These are phyloP conservation scores for Calophaca sinica DNA, from an alignment of 306 rosid genomes.

Conservation along the genomic window DNA sequence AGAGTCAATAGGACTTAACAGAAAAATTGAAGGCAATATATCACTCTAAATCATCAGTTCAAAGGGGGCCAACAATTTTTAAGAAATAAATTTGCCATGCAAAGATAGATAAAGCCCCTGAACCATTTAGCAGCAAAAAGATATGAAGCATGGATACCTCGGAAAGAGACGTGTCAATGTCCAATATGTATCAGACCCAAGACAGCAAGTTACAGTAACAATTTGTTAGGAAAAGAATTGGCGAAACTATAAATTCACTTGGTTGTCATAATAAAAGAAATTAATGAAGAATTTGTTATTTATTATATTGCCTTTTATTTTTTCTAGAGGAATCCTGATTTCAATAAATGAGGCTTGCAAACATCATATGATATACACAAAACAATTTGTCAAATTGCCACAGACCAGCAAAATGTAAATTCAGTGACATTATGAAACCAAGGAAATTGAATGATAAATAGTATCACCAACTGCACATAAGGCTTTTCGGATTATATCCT, in stretches of 20 bases:
- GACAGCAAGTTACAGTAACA: neutral
- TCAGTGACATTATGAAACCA: constrained; percentile 23
- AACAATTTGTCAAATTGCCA: neutral
- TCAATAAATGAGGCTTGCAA: constrained; percentile 17
- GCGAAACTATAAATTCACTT: constrained; percentile 6
- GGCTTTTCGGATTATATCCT: constrained; percentile 18
- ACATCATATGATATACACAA: constrained; percentile 1
- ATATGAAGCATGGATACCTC: neutral
- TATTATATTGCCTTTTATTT: constrained; percentile 9
- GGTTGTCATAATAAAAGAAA: constrained; percentile 18
- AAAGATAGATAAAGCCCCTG: too few species aligned
- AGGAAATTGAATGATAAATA: constrained; percentile 25
- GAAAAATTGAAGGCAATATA: constrained; percentile 4
- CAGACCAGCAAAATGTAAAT: constrained; percentile 17
- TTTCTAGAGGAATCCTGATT: neutral
- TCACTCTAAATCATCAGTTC: neutral
- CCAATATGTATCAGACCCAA: constrained; percentile 9
- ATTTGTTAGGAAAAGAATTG: constrained; percentile 4
- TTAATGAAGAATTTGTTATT: constrained; percentile 9
- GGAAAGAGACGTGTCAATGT: constrained; percentile 1
- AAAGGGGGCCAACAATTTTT: too few species aligned
- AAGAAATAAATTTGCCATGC: too few species aligned
- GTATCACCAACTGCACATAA: neutral
- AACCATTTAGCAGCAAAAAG: too few species aligned
- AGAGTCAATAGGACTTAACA: neutral